These are phyloP conservation scores for Westerdykella ornata DNA, from an alignment of 2,329 filamentous ascomycete species.

Conservation along the genomic window DNA sequence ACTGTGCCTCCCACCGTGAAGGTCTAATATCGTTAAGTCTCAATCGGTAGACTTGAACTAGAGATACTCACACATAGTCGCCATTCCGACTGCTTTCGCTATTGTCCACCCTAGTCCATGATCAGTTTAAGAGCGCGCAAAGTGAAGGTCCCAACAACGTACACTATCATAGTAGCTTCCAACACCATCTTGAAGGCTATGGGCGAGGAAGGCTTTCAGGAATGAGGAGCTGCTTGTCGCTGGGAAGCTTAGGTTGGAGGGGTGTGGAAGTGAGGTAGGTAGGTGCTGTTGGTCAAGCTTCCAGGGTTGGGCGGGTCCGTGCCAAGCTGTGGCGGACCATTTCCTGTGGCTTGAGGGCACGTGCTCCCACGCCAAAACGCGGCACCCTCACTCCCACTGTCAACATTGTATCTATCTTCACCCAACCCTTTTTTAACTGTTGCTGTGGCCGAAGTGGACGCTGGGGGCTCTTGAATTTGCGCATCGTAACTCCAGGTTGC, in stretches of 20 bases:
- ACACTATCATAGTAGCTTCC: slow-evolving; percentile 98
- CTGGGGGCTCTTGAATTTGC: no score
- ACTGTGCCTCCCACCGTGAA: slow-evolving; percentile 91
- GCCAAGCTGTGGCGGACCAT: neutral
- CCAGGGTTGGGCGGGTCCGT: neutral
- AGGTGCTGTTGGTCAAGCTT: neutral
- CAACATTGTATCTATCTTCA: no score
- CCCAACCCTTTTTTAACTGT: no score
- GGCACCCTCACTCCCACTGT: neutral
- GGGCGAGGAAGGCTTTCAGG: neutral
- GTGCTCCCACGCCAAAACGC: neutral
- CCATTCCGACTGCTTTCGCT: slow-evolving; percentile 98
- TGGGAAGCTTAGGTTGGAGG: slow-evolving; percentile 3
- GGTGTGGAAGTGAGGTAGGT: slow-evolving; percentile 11
- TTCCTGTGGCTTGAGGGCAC: neutral
- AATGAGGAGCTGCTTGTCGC: slow-evolving; percentile 3
- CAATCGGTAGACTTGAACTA: slow-evolving; percentile 5
- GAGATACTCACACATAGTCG: slow-evolving; percentile 58
- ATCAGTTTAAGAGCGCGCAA: slow-evolving; percentile 14
- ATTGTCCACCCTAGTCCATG: slow-evolving; percentile 70
- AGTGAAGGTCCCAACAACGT: slow-evolving; percentile 13
- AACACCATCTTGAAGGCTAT: slow-evolving; percentile 71
- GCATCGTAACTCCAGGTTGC: no score
- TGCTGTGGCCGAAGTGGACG: no score
- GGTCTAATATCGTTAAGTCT: slow-evolving; percentile 54